phyloP scores from a whole-genome alignment of 1,139 yeast species.

The Nadsonia commutata region DNA sequence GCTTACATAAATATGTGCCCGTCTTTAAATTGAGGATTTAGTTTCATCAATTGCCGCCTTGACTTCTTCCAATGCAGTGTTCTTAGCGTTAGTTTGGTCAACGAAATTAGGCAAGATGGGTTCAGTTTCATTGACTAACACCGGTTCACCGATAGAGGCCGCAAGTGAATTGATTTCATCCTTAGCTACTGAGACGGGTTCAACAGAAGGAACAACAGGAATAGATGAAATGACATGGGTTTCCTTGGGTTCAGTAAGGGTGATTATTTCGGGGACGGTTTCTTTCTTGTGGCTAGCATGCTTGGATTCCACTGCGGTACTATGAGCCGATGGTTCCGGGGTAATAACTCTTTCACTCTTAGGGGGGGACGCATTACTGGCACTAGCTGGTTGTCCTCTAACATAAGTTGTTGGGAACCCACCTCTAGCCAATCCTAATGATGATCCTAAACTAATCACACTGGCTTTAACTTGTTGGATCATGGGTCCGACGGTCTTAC shows the following conservation, averaged over 20 bases:
- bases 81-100: too few species aligned
- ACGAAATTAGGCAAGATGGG: too few species aligned
- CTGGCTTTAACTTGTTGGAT: constrained; percentile 21
- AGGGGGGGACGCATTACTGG: constrained; percentile 7
- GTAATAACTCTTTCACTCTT: constrained; percentile 2
- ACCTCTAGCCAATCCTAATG: constrained; percentile 24
- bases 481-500: constrained; percentile 27
- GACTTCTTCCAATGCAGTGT: too few species aligned
- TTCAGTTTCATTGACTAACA: too few species aligned
- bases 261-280: constrained; percentile 8
- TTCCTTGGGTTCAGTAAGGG: constrained; percentile 16
- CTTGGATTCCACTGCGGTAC: constrained; percentile 9
- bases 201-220: constrained; percentile 13
- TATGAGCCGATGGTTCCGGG: constrained; percentile 8
- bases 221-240: constrained; percentile 12
- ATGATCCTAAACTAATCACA: constrained; percentile 43
- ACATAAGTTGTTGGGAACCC: constrained; percentile 18
- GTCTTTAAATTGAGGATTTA: too few species aligned
- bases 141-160: too few species aligned
- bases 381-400: constrained; percentile 7
- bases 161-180: too few species aligned
- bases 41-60: too few species aligned
- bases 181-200: constrained; percentile 10
- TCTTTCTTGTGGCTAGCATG: constrained; percentile 1
- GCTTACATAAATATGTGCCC: too few species aligned